Evolutionary conservation across 148 eudicot species (phyloP).

Genomic region (Camellia japonica): DNA sequence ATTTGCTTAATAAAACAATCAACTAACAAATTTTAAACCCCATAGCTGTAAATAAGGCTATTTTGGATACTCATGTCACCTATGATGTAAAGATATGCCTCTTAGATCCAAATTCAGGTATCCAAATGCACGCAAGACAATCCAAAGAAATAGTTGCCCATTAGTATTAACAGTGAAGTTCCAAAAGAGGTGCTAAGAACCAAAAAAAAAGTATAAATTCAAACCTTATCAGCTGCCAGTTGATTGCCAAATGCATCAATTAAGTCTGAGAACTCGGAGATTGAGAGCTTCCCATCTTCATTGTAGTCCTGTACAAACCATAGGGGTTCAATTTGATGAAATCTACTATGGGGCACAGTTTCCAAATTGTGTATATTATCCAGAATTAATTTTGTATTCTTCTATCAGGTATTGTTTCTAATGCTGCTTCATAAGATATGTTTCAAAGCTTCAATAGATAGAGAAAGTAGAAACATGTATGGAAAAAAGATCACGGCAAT

Average conservation of each 20-base stretch:
- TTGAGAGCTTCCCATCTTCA: constrained; percentile 76
- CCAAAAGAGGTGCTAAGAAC: not conserved
- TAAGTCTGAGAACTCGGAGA: constrained; percentile 70
- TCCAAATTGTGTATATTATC: not conserved
- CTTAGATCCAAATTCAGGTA: not conserved
- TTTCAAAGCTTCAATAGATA: not conserved
- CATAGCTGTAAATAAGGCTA: not conserved
- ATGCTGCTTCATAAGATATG: not conserved
- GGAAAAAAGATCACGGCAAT: not conserved
- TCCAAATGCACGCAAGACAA: too few relatives aligned
- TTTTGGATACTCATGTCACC: not conserved
- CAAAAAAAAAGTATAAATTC: not conserved
- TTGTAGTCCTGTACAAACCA: constrained; percentile 62
- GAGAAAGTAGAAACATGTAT: not conserved
- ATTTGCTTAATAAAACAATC: not conserved
- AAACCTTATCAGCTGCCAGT: constrained; percentile 75
- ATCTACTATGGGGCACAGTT: not conserved
- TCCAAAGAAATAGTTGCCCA: not conserved
- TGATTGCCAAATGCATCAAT: constrained; percentile 88
- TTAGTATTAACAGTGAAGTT: not conserved
- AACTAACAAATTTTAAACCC: not conserved
- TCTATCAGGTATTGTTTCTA: not conserved
- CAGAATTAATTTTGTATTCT: not conserved
- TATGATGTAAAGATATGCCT: not conserved
- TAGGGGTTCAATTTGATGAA: not conserved